Base-by-base conservation (phyloP, 2,329 filamentous ascomycete genomes). In the Karstenula rhodostoma region DNA sequence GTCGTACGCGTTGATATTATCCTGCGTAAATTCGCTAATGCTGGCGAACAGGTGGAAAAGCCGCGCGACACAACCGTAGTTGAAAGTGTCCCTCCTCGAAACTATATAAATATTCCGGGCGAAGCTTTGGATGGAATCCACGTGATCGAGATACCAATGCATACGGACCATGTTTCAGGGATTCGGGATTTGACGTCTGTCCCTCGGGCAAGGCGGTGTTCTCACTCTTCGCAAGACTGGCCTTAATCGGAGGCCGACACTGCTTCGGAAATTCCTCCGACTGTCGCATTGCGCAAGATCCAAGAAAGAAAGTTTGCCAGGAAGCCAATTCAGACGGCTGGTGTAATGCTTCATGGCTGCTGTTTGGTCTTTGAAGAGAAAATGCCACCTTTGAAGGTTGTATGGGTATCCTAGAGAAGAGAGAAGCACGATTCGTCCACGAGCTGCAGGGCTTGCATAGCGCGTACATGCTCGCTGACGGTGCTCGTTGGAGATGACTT, bases 181-280 rank as follows among this genome's bases (percentile, higher is more conserved):
- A 40, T 17, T 15, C 1, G 35, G 35, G 13, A 40, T 15, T 17
- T 17, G 10, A 1, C 10, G 35, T 17, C 7, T 37, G 12, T n/a
- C 35, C 35, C 17, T 17, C 6, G 35, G 15, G 35, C 35, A 5
- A 40, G 15, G 35, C 35, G 84, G 84, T 1, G 73, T 74, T 1
- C 50, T 86, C 8, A 80, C 77, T 1, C 67, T 83, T 48, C 78
- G 80, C 65, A 83, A 86, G 64, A 81, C 84, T 58, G 79, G 84
- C 53, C 55, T 58, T n/a, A 64, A 65, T 56, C 61, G 60, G 35
- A 64, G 61, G 57, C 67, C 67, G 19, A 59, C 51, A 7, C 50
- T 25, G 32, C 57, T 68, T 19, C 68, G 64, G 52, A 58, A 70
- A 23, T 35, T 68, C 4, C 59, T 67, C 19, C 54, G 61, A 5